A percentile compares a stretch with the other conserved stretches of the same genome.
These are phyloP conservation scores for Leucosporidium yakuticum DNA, from an alignment of 768 basidiomycete genomes.

Conservation along the genomic window DNA sequence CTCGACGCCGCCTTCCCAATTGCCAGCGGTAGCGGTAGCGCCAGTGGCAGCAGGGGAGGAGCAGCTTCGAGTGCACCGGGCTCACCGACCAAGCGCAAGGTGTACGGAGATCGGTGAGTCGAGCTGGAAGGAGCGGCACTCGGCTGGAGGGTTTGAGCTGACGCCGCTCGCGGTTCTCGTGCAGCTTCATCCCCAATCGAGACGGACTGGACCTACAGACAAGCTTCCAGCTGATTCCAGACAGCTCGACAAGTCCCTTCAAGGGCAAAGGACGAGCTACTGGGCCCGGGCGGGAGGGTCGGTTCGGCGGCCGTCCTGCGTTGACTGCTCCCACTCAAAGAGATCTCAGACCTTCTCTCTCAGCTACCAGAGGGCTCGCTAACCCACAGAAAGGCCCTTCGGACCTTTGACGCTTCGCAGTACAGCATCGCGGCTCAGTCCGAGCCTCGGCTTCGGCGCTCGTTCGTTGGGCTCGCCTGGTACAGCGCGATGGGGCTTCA, in stretches of 20 bases:
- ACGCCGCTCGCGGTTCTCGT: neutral
- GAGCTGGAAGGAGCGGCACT: neutral
- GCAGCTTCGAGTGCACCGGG: neutral
- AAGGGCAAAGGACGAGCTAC: conserved; percentile 54
- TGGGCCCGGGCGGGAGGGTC: conserved; percentile 66
- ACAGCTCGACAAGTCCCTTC: conserved; percentile 38
- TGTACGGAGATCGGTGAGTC: conserved; percentile 46
- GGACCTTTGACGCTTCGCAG: too few relatives aligned
- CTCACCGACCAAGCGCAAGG: conserved; percentile 37
- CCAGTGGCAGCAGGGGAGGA: neutral
- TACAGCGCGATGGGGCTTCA: too few relatives aligned
- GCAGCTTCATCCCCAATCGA: conserved; percentile 60
- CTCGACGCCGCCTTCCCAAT: neutral
- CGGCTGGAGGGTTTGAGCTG: neutral
- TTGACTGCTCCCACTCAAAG: too few relatives aligned
- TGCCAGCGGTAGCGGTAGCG: neutral
- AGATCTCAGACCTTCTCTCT: too few relatives aligned
- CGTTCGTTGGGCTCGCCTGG: too few relatives aligned
- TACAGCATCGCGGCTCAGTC: too few relatives aligned
- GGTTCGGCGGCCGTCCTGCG: conserved; percentile 51
- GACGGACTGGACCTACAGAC: conserved; percentile 59
- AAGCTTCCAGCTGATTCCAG: conserved; percentile 57
- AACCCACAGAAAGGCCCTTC: too few relatives aligned
- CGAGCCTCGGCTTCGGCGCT: too few relatives aligned
- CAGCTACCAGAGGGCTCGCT: too few relatives aligned